Percentiles rank a stretch among this genome's conserved stretches.
These are phyloP conservation scores for Psilocybe tampanensis DNA, from an alignment of 768 basidiomycete genomes.

Conservation along the genomic window DNA sequence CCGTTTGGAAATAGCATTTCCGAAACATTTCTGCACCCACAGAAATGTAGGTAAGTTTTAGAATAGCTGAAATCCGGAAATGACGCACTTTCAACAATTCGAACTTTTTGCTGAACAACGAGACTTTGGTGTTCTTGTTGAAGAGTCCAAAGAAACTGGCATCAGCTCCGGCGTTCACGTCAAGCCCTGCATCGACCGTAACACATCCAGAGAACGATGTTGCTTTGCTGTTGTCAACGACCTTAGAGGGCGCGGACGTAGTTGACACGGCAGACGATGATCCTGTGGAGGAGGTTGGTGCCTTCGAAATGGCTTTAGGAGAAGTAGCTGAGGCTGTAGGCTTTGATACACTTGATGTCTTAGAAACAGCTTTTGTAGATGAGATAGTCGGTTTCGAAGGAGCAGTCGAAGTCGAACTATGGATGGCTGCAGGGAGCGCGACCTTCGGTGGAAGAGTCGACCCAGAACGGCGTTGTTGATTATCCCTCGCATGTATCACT, in stretches of 20 bases:
- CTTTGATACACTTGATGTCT: no score
- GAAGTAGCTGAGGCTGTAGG: not conserved
- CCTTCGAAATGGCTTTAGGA: not conserved
- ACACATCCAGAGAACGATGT: constrained; percentile 33
- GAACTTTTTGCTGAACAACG: constrained; percentile 39
- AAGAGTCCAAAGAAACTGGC: constrained; percentile 44
- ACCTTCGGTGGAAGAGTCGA: not conserved
- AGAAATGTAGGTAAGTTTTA: not conserved
- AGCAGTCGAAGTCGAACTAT: no score
- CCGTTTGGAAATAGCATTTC: not conserved
- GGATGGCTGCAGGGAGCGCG: no score
- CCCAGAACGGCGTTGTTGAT: not conserved
- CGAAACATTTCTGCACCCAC: constrained; percentile 8
- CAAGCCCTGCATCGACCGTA: constrained; percentile 32
- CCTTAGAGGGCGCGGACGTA: not conserved
- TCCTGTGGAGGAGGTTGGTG: no score
- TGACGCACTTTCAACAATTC: constrained; percentile 39
- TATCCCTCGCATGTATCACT: not conserved
- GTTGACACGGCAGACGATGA: not conserved
- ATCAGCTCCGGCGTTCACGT: constrained; percentile 43
- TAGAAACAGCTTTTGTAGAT: no score
- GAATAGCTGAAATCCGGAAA: not conserved
- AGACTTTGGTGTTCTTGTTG: constrained; percentile 30
- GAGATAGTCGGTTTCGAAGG: not conserved
- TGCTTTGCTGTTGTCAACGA: not conserved